Percentiles rank a stretch among this genome's conserved stretches.
phyloP scores from a whole-genome alignment of 2,329 filamentous ascomycete species.

The Aureobasidium musti region DNA sequence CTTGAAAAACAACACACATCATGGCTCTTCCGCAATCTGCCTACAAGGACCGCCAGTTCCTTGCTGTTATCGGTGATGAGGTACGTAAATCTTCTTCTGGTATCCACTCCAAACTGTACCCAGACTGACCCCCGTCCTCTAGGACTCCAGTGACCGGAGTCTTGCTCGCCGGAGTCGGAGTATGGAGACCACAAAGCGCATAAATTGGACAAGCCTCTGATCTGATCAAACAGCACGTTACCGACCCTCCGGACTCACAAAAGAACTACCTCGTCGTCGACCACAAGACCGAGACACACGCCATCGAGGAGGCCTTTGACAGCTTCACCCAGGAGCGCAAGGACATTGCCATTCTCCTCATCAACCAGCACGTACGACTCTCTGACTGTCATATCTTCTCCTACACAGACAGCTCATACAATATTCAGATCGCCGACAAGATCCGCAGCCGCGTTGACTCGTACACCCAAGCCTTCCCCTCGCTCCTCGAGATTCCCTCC shows the following conservation, averaged over 20 bases:
- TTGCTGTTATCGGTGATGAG: constrained; percentile 98
- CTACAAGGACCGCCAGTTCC: constrained; percentile 84
- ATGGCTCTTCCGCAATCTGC: constrained; percentile 63
- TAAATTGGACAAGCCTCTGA: neutral
- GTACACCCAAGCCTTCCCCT: constrained; percentile 94
- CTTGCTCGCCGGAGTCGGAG: constrained; percentile 91
- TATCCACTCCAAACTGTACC: constrained; percentile 33
- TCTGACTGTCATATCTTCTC: too few relatives aligned
- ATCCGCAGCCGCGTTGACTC: constrained; percentile 89
- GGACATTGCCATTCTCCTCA: constrained; percentile 93
- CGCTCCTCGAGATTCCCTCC: constrained; percentile 92
- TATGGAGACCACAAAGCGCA: constrained; percentile 51
- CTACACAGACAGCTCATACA: too few relatives aligned
- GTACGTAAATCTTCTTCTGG: constrained; percentile 42
- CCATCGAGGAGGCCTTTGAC: constrained; percentile 89
- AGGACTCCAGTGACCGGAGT: constrained; percentile 98
- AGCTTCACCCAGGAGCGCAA: constrained; percentile 86
- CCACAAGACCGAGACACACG: constrained; percentile 80
- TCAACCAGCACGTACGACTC: constrained; percentile 89
- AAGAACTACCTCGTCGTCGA: constrained; percentile 99
- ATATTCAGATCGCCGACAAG: constrained; percentile 77
- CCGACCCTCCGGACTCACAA: constrained; percentile 79
- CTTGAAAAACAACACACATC: constrained; percentile 29
- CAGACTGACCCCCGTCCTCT: neutral
- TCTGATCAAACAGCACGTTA: constrained; percentile 70